Evolutionary conservation across 225 moss, liverwort and hornwort genomes (phyloP), one percentile per base, ranked within the genome.

Genomic region (Bryoerythrophyllum caledonicum): DNA sequence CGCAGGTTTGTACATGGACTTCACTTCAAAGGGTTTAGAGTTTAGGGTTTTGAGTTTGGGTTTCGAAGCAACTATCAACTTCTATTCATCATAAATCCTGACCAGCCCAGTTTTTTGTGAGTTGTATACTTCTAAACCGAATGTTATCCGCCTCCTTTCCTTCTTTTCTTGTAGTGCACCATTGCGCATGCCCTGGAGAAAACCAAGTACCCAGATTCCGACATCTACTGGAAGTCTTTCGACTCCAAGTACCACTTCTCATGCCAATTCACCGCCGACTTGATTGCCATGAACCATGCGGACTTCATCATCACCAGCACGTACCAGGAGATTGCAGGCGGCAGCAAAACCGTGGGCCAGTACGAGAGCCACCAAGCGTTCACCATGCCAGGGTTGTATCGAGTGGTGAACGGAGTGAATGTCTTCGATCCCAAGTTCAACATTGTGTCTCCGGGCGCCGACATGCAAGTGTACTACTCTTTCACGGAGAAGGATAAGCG

Each of bases 381-480:
- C 82, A 96, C 96, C 7, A 64, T 96, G 54, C 96, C 96, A 60
- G 92, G 94, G 8, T 84, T 85, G 41, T 96, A 96, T 75, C 89
- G 96, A 65, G 96, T 96, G 12, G 96, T 96, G 70, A 90, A 96
- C 38, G 96, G 96, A 15, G 74, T 92, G 2, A 78, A 96, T 66
- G 92, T 94, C 10, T 96, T 94, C 58, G 96, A 96, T 74, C 94
- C 96, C 34, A 96, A 96, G 63, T 96, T 96, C 84, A 96, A 96
- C 84, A 96, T 94, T 5, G 96, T 96, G 21, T 94, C 96, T 1
- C 96, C 96, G 10, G 96, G 96, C 78, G 91, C 96, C 20, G 94
- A 96, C 72, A 86, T 86, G 87, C 84, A 70, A 21, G 86, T 96
- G 68, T 96, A 96, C 74, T 96, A 87, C 68, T 87, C 96, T 15